Percentiles rank a stretch among this genome's conserved stretches.
Evolutionary conservation across 164 flowering plant genomes (phyloP).

Genomic region (Paratinospora sagittata): DNA sequence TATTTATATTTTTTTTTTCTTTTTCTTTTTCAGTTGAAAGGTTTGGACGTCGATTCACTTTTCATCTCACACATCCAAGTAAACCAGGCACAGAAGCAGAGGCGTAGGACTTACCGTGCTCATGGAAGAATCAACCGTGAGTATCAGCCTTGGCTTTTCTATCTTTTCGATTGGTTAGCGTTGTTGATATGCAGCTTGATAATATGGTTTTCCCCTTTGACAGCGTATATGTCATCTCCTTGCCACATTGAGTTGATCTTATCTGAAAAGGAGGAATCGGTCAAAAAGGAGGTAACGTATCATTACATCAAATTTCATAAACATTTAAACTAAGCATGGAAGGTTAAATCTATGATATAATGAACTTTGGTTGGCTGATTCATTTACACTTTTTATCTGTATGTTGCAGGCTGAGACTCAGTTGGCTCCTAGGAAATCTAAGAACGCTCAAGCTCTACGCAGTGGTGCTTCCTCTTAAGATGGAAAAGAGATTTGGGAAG

Average conservation of each 20-base stretch:
- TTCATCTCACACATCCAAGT: slow-evolving; percentile 75
- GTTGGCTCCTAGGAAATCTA: slow-evolving; percentile 49
- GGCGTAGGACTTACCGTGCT: slow-evolving; percentile 86
- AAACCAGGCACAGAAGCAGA: slow-evolving; percentile 83
- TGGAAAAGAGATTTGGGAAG: not conserved
- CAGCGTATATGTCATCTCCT: slow-evolving; percentile 87
- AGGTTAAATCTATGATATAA: not conserved
- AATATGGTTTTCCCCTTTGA: not conserved
- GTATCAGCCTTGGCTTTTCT: not conserved
- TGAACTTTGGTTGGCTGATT: not conserved
- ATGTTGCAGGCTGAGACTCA: slow-evolving; percentile 56
- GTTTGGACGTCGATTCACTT: slow-evolving; percentile 77
- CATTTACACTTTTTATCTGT: not conserved
- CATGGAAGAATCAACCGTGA: slow-evolving; percentile 87
- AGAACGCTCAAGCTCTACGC: slow-evolving; percentile 37
- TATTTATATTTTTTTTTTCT: not conserved
- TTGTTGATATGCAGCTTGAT: not conserved
- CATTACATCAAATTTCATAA: no score
- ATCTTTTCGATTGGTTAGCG: not conserved
- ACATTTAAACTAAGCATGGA: not conserved
- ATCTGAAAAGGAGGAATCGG: slow-evolving; percentile 75
- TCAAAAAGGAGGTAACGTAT: slow-evolving; percentile 60
- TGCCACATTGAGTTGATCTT: slow-evolving; percentile 79
- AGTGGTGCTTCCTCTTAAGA: slow-evolving; percentile 48
- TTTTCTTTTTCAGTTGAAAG: slow-evolving; percentile 49